These are phyloP conservation scores for Nothophaeocryptopus gaeumannii DNA, from an alignment of 2,329 filamentous ascomycete species.

Conservation along the genomic window DNA sequence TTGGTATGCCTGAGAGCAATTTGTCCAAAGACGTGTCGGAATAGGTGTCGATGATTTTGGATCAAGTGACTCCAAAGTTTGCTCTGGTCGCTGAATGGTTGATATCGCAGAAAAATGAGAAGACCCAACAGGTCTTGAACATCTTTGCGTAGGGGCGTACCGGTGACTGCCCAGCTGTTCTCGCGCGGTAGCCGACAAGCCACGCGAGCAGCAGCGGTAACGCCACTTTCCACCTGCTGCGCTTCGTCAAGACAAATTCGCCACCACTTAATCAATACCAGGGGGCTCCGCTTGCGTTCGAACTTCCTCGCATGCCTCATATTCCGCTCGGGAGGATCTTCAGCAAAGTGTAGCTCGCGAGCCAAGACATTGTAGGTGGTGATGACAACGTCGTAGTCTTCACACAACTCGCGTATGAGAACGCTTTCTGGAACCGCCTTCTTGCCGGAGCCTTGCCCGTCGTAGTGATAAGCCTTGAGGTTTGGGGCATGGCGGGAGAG, in stretches of 20 bases:
- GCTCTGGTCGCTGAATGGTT: conserved; percentile 67
- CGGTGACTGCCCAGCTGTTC: conserved; percentile 89
- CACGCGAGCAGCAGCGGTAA: conserved; percentile 77
- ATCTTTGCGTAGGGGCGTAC: conserved; percentile 81
- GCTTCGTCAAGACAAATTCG: conserved; percentile 71
- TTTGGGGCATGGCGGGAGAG: conserved; percentile 56
- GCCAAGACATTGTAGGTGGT: conserved; percentile 69
- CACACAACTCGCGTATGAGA: conserved; percentile 47
- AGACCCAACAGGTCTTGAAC: conserved; percentile 77
- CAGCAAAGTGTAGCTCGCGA: conserved; percentile 74
- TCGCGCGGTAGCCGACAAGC: conserved; percentile 75
- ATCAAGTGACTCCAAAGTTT: conserved; percentile 68
- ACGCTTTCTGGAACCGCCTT: conserved; percentile 35
- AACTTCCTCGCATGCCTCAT: conserved; percentile 50
- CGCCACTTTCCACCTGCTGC: conserved; percentile 89
- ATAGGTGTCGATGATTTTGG: conserved; percentile 57
- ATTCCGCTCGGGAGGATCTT: conserved; percentile 66
- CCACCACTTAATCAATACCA: conserved; percentile 85
- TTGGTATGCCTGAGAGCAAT: conserved; percentile 87
- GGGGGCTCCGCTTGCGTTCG: conserved; percentile 68
- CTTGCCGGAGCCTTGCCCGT: conserved; percentile 45
- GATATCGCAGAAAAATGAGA: conserved; percentile 73
- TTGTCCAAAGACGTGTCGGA: conserved; percentile 65
- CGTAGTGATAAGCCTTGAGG: conserved; percentile 57
- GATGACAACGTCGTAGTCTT: conserved; percentile 56